Evolutionary conservation across 371 early-diverging fungal species (phyloP).

Genomic region (Lichtheimia hyalospora): DNA sequence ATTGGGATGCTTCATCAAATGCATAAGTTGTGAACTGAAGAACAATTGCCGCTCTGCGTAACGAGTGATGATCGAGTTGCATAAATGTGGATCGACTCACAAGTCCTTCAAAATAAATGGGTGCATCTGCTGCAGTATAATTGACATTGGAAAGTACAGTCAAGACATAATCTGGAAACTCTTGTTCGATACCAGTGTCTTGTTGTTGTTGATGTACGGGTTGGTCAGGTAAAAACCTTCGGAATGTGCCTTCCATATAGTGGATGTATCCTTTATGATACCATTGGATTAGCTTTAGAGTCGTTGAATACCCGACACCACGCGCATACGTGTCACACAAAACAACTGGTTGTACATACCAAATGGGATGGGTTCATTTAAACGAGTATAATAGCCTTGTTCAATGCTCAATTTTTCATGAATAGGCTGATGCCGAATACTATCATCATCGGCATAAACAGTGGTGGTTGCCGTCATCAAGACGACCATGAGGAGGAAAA

Average conservation of each 20-base stretch:
- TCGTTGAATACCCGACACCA: too few relatives aligned
- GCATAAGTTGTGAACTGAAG: slow-evolving; percentile 8
- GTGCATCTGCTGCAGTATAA: slow-evolving; percentile 2
- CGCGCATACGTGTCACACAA: too few relatives aligned
- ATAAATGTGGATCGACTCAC: slow-evolving; percentile 1
- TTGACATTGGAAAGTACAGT: slow-evolving; percentile 10
- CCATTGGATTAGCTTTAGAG: too few relatives aligned
- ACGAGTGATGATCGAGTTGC: not conserved
- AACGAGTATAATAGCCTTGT: not conserved
- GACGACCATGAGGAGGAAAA: too few relatives aligned
- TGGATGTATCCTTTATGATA: not conserved
- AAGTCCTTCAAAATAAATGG: slow-evolving; percentile 6
- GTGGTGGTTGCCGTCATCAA: too few relatives aligned
- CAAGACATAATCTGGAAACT: slow-evolving; percentile 12
- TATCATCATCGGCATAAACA: too few relatives aligned
- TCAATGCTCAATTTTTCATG: not conserved
- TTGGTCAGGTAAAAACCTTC: not conserved
- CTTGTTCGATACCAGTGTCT: not conserved
- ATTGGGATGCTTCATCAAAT: slow-evolving; percentile 1
- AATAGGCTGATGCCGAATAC: not conserved
- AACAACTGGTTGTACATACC: not conserved
- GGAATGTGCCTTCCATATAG: not conserved
- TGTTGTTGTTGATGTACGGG: not conserved
- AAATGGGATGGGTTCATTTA: not conserved
- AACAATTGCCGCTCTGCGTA: slow-evolving; percentile 1